phyloP scores from a whole-genome alignment of 345 rosid species.

The Aquilaria sinensis region DNA sequence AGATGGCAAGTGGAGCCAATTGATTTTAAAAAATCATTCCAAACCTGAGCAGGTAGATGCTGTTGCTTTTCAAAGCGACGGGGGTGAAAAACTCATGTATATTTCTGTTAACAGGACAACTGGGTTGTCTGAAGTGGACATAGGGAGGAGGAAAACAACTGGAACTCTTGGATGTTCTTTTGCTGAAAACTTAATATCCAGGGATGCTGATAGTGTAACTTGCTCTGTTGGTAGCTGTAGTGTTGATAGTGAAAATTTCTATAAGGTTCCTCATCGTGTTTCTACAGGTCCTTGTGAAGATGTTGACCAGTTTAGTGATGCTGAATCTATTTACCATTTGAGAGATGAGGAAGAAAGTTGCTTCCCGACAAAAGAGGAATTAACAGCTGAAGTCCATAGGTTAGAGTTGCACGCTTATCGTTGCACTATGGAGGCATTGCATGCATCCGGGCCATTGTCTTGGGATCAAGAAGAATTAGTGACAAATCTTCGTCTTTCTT shows the following conservation, averaged over 20 bases:
- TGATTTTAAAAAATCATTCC: slow-evolving; percentile 18
- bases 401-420: slow-evolving; percentile 59
- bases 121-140: slow-evolving; percentile 26
- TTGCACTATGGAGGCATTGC: slow-evolving; percentile 40
- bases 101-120: slow-evolving; percentile 18
- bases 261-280: slow-evolving; percentile 14
- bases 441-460: slow-evolving; percentile 61
- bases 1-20: slow-evolving; percentile 20
- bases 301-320: slow-evolving; percentile 26
- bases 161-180: slow-evolving; percentile 26
- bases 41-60: slow-evolving; percentile 22
- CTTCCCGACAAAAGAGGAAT: slow-evolving; percentile 22
- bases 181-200: slow-evolving; percentile 23
- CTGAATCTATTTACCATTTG: slow-evolving; percentile 37
- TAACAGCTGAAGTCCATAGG: slow-evolving; percentile 48
- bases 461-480: slow-evolving; percentile 80
- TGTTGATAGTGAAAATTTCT: slow-evolving; percentile 19
- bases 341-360: slow-evolving; percentile 19
- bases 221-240: slow-evolving; percentile 75
- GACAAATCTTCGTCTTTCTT: slow-evolving; percentile 65
- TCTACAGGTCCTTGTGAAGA: slow-evolving; percentile 25
- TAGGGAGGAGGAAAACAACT: slow-evolving; percentile 28
- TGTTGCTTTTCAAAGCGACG: slow-evolving; percentile 30
- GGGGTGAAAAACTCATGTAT: slow-evolving; percentile 26
- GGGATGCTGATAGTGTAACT: slow-evolving; percentile 30